Base-by-base conservation (phyloP, 345 rosid species). In the Nasturtium officinale region DNA sequence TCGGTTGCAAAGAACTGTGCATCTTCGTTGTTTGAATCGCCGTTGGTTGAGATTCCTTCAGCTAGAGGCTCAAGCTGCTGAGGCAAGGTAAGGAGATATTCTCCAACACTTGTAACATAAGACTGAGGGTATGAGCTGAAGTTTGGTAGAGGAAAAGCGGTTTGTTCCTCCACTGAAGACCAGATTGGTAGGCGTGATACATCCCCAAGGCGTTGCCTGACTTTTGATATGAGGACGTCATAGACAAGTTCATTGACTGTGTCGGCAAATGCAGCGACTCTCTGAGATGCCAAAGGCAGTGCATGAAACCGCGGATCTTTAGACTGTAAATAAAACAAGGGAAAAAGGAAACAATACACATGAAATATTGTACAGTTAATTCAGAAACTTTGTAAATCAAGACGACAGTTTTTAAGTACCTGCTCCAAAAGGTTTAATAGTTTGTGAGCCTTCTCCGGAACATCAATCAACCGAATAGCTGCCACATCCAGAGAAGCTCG, bases 21-120 rank as follows among this genome's bases (percentile, higher is more conserved):
- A 38, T 91, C 99, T 8, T 95, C 98, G 47, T 85, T 88, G 86
- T 80, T 85, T 58, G 85, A 72, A 54, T 95, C 97, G 25, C 82
- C 85, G 61, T 75, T 85, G 73, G 67, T 83, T 47, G 98, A 85
- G 73, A 95, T 90, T 62, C 97, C 98, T 81, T 95, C 99, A 23
- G 96, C 99, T 61, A 91, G 91, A 25, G 98, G 99, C 83, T 95
- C 99, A 82, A 95, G 83, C 61, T 95, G 99, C 67, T 95, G 99
- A 38, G 98, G 99, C 68, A 95, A 84, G 61, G 99, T 95, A 47
- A 95, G 99, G 69, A 95, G 96, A 84, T 95, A 95, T 74, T 95
- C 99, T 2, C 98, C 98, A 7, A 95, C 86, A 65, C 96, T 89
- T 54, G 90, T 91, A 65, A 90, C 90, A 16, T 95, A 95, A 33